phyloP scores from a whole-genome alignment of 192 early-diverging fungal genomes.

The Ambispora gerdemannii region DNA sequence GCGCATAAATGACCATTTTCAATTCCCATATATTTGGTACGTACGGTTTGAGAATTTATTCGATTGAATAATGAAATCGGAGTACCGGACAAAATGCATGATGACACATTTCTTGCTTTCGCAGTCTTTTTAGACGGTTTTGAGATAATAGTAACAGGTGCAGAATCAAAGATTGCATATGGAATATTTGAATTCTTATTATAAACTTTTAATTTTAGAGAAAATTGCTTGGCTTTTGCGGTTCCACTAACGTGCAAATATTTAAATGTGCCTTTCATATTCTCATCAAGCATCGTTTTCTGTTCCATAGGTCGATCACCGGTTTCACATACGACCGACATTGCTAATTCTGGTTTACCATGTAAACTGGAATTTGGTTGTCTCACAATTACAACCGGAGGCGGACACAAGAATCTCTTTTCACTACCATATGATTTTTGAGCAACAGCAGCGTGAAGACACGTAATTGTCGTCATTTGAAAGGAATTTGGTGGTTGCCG shows the following conservation, averaged over 20 bases:
- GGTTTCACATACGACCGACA: constrained; percentile 60
- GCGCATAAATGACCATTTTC: constrained; percentile 57
- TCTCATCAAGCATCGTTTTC: constrained; percentile 50
- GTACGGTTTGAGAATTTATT: constrained; percentile 86
- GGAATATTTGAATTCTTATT: constrained; percentile 42
- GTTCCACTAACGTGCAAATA: constrained; percentile 76
- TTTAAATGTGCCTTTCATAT: constrained; percentile 63
- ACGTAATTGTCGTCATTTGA: constrained; percentile 71
- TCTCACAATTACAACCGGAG: constrained; percentile 66
- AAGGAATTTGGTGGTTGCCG: constrained; percentile 25
- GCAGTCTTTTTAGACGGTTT: constrained; percentile 92
- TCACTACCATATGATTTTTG: constrained; percentile 95
- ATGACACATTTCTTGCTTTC: constrained; percentile 73
- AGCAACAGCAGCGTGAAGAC: constrained; percentile 77
- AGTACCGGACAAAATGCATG: constrained; percentile 72
- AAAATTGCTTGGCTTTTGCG: constrained; percentile 77
- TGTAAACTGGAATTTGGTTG: constrained; percentile 40
- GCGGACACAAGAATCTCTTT: constrained; percentile 80
- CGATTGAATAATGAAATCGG: constrained; percentile 85
- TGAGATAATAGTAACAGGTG: constrained; percentile 80
- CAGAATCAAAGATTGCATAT: constrained; percentile 65
- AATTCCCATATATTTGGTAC: constrained; percentile 78
- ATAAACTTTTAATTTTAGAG: constrained; percentile 63
- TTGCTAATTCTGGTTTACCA: constrained; percentile 55
- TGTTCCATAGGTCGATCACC: constrained; percentile 47